phyloP scores from a whole-genome alignment of 192 early-diverging fungal genomes.

The Backusella westeae region DNA sequence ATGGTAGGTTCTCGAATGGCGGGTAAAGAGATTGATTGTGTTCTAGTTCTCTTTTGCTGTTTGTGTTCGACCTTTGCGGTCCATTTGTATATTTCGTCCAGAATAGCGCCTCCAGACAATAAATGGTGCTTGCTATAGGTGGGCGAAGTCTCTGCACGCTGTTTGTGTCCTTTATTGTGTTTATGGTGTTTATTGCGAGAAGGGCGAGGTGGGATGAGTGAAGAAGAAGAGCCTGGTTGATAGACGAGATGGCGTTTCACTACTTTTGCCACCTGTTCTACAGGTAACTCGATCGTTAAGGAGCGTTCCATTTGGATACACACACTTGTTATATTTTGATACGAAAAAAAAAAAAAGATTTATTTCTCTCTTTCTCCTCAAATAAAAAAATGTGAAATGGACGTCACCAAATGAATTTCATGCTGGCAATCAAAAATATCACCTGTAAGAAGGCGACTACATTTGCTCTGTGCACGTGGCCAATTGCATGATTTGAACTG shows the following conservation, averaged over 20 bases:
- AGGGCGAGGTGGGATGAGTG: slow-evolving; percentile 37
- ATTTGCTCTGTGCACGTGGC: not conserved
- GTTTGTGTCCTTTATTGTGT: slow-evolving; percentile 28
- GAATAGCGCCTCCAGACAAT: slow-evolving; percentile 71
- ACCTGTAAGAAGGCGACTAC: not conserved
- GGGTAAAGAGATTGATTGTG: slow-evolving; percentile 36
- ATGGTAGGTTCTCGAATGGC: not conserved
- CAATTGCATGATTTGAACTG: not conserved
- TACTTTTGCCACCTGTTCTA: slow-evolving; percentile 60
- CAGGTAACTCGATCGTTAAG: slow-evolving; percentile 44
- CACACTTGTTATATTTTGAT: not conserved
- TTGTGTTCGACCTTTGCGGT: slow-evolving; percentile 62
- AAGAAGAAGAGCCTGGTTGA: slow-evolving; percentile 43
- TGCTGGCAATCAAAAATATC: not conserved
- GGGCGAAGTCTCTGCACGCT: slow-evolving; percentile 20
- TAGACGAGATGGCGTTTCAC: slow-evolving; percentile 71
- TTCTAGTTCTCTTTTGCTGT: slow-evolving; percentile 26
- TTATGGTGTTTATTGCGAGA: slow-evolving; percentile 18
- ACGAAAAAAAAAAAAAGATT: not conserved
- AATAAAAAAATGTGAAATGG: not conserved
- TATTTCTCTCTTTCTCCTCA: not conserved
- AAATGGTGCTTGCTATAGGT: slow-evolving; percentile 46
- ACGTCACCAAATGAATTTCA: not conserved
- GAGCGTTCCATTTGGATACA: slow-evolving; percentile 22
- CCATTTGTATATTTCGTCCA: slow-evolving; percentile 90